Conservation (phyloP, 805 yeast species). For the Suhomyces sp. region DNA sequence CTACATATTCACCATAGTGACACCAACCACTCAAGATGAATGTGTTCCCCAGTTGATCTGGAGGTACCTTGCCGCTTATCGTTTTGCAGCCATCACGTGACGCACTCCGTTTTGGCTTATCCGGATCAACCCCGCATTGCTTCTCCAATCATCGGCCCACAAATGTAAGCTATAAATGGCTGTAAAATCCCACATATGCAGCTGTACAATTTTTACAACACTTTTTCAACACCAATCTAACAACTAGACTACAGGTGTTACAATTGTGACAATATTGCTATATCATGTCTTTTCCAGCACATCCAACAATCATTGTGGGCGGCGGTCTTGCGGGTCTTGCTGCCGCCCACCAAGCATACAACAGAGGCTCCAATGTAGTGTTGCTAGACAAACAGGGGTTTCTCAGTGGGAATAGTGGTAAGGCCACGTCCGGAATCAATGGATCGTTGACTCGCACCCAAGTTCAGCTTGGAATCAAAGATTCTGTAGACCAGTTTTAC, state of each 20-base stretch:
- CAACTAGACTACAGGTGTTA: too few relatives aligned
- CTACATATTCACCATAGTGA: too few relatives aligned
- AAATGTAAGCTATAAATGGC: neutral
- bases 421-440: constrained; percentile 67
- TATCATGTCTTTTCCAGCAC: constrained; percentile 19
- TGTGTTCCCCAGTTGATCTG: too few relatives aligned
- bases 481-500: constrained; percentile 57
- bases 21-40: too few relatives aligned
- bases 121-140: neutral
- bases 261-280: neutral
- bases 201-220: too few relatives aligned
- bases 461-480: constrained; percentile 45
- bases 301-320: constrained; percentile 55
- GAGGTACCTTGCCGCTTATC: too few relatives aligned
- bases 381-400: constrained; percentile 59
- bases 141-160: neutral
- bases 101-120: too few relatives aligned
- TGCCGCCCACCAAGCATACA: constrained; percentile 56
- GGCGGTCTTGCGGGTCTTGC: constrained; percentile 65
- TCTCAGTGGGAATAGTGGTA: constrained; percentile 63
- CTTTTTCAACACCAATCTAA: too few relatives aligned
- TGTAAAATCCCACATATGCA: too few relatives aligned
- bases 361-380: constrained; percentile 52
- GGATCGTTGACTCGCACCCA: constrained; percentile 74
- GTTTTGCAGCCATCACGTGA: too few relatives aligned